Conservation (phyloP, 164 flowering plant species). For the Stephania yunnanensis region DNA sequence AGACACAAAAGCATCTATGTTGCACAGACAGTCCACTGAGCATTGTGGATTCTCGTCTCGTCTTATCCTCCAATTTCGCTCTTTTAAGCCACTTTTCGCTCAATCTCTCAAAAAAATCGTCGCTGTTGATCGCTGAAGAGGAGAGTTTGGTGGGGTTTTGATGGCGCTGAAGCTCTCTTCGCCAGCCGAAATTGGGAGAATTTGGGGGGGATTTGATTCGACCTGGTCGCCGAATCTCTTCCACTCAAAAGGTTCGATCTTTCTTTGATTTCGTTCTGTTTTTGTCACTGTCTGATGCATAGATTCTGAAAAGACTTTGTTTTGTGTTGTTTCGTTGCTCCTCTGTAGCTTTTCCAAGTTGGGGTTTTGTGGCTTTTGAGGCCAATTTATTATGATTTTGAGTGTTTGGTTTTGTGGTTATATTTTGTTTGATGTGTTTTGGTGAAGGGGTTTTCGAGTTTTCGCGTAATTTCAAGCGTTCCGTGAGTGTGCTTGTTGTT, state of each 20-base stretch:
- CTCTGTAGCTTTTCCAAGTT: not conserved
- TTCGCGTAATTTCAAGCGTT: not conserved
- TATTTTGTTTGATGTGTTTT: not conserved
- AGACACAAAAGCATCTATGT: not conserved
- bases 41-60: slow-evolving; percentile 15
- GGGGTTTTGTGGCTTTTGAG: not conserved
- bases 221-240: slow-evolving; percentile 32
- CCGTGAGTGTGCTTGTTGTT: not conserved
- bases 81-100: not conserved
- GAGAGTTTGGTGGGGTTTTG: not conserved
- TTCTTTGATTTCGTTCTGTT: not conserved
- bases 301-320: not conserved
- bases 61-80: slow-evolving; percentile 10
- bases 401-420: not conserved
- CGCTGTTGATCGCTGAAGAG: not conserved
- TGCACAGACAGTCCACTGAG: slow-evolving; percentile 1
- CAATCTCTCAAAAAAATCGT: not conserved
- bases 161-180: slow-evolving; percentile 60
- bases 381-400: not conserved
- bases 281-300: not conserved
- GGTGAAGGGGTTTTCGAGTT: not conserved
- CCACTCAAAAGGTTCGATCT: slow-evolving; percentile 47
- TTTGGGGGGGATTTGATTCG: slow-evolving; percentile 41
- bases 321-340: not conserved
- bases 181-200: slow-evolving; percentile 45